A percentile compares a stretch with the other conserved stretches of the same genome.
These are phyloP conservation scores for Mycena rosella DNA, from an alignment of 768 basidiomycete species.

Conservation along the genomic window DNA sequence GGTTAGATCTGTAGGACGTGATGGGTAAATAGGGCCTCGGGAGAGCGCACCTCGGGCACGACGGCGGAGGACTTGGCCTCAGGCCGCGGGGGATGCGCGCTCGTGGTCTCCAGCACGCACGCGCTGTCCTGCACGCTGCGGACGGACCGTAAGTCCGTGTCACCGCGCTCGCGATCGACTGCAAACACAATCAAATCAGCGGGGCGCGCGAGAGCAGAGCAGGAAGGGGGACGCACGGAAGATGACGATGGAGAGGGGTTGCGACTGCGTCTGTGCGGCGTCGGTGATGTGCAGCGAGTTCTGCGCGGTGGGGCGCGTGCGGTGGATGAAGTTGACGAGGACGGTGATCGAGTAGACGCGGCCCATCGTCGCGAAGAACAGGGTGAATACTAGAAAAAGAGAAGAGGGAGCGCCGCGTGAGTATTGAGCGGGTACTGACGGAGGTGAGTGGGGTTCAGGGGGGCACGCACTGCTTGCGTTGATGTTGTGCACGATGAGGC, in stretches of 20 bases:
- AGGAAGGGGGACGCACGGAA: not conserved
- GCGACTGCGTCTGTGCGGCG: not conserved
- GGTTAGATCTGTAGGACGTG: too few species aligned
- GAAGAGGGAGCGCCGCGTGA: not conserved
- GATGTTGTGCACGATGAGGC: not conserved
- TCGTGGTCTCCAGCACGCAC: too few species aligned
- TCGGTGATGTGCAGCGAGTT: conserved; percentile 1
- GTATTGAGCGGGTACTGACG: too few species aligned
- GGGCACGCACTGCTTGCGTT: conserved; percentile 5
- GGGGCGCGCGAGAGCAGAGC: not conserved
- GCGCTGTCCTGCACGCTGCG: too few species aligned
- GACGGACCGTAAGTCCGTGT: too few species aligned
- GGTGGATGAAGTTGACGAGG: conserved; percentile 8
- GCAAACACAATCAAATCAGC: not conserved
- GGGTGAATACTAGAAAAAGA: conserved; percentile 10
- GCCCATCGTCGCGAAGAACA: conserved; percentile 30
- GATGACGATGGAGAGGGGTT: not conserved
- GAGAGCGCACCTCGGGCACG: too few species aligned
- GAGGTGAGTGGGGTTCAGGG: too few species aligned
- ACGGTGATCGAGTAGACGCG: conserved; percentile 26
- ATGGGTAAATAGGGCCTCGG: too few species aligned
- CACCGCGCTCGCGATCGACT: too few species aligned
- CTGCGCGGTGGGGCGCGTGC: not conserved
- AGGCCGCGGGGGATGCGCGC: too few species aligned
- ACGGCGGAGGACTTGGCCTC: too few species aligned